Evolutionary conservation across 306 rosid species (phyloP), one percentile per base, ranked within the genome.

Genomic region (Cicer cuneatum): DNA sequence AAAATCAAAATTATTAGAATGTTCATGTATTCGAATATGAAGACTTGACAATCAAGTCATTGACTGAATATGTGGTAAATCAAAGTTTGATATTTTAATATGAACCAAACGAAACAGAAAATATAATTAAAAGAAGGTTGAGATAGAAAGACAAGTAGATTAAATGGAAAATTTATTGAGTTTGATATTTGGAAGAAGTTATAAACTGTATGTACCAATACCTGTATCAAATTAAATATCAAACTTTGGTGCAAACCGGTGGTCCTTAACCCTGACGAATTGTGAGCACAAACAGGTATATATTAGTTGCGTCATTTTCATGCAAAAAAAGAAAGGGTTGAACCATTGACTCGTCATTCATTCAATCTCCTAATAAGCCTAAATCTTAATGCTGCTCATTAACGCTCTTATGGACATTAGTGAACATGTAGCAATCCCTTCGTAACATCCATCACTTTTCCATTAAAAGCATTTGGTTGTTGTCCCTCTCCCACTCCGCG

Each of bases 401-500:
- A 54, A 29, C 19, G 7, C 7, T 58, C 8, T 67, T 21, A 35
- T 21, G 47, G 66, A 78, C 80, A 66, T 14, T 65, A 37, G 35
- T 80, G 61, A 67, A 45, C 54, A n/a, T 37, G 63, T 73, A 67
- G 42, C 80, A 16, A 56, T 38, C 78, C 38, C 8, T 2, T 39
- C 66, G 7, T 67, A 42, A 66, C 71, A 71, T 76, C 85, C 65
- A 69, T 73, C 85, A 18, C 75, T 75, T 84, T 82, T 80, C 78
- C 71, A 24, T 57, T 79, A 51, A 76, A 80, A 77, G 71, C 79
- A 80, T 71, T 60, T 15, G 2, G 40, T 51, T 19, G 1, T 18
- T 38, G 42, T 45, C 42, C 58, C 40, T 61, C 73, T 69, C 78
- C 58, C 75, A 10, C 29, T 2, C 1, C 11, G 5, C 15, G 9